Evolutionary conservation across 306 rosid genomes (phyloP), one percentile per base, ranked within the genome.

Genomic region (Begonia loranthoides): DNA sequence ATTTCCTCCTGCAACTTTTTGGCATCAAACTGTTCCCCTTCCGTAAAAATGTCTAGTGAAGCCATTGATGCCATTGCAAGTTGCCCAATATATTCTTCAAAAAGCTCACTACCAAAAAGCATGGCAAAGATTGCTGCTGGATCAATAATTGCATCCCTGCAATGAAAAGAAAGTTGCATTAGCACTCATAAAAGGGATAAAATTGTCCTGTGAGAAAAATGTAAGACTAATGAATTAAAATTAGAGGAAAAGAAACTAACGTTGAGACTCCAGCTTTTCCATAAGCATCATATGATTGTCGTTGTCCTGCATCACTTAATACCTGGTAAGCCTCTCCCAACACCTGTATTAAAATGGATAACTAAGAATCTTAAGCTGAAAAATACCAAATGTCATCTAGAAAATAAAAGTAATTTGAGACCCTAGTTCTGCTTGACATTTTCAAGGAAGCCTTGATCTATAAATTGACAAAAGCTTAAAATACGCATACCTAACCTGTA

Each of bases 41-140:
- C 95, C 33, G 74, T 59, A 61, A 84, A 82, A 38, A 89, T 79
- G 72, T 90, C 97, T 64, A 82, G 63, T 45, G 95, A 85, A 50
- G 95, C 97, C 94, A 90, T 85, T 53, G 97, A 90, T 24, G 97
- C 97, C 97, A 90, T 85, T 52, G 97, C 97, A 63, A 90, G 70
- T 75, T 85, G 85, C 54, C 97, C 97, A 40, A 90, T 90, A 66
- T 90, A 85, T 59, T 90, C 95, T 74, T 90, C 95, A 76, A 90
- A 90, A 67, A 90, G 94, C 73, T 90, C 97, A 72, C 94, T 90
- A 60, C 97, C 97, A 67, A 90, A 90, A 53, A 90, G 95, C 97
- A 90, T 90, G 11, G 97, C 97, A 56, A 90, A 90, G 64, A 90
- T 90, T 17, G 97, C 97, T 45, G 97, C 97, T 48, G 97, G 97